Percentiles rank a stretch among this genome's conserved stretches.
phyloP scores from a whole-genome alignment of 2,329 filamentous ascomycete genomes.

The Colletotrichum coccodes region DNA sequence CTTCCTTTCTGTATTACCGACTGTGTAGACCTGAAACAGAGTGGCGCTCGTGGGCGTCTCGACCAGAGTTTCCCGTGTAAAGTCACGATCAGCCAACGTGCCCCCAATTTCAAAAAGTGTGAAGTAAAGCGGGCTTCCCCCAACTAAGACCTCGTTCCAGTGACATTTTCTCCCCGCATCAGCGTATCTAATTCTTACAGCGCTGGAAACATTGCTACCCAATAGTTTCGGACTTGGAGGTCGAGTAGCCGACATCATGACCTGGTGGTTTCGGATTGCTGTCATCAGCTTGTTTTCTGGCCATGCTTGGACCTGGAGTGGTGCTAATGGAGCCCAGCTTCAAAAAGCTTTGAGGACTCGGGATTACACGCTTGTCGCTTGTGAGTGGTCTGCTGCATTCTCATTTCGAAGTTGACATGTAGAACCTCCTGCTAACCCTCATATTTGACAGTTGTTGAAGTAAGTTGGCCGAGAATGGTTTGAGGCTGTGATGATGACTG shows the following conservation, averaged over 20 bases:
- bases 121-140: neutral
- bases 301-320: neutral
- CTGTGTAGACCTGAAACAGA: no score
- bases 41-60: no score
- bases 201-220: no score
- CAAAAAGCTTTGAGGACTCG: conserved; percentile 24
- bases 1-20: neutral
- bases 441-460: neutral
- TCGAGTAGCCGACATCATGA: neutral
- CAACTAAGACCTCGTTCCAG: neutral
- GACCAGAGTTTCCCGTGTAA: no score
- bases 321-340: conserved; percentile 14
- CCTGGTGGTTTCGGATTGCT: neutral
- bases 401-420: no score
- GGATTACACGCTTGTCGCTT: conserved; percentile 43
- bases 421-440: neutral
- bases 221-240: neutral
- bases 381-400: conserved; percentile 36
- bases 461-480: neutral
- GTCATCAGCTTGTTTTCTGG: neutral
- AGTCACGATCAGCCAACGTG: no score
- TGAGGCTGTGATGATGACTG: no score
- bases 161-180: neutral
- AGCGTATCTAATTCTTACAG: neutral
- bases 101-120: neutral